Conservation (phyloP, 2,329 filamentous ascomycete genomes). For the Capronia coronata region DNA sequence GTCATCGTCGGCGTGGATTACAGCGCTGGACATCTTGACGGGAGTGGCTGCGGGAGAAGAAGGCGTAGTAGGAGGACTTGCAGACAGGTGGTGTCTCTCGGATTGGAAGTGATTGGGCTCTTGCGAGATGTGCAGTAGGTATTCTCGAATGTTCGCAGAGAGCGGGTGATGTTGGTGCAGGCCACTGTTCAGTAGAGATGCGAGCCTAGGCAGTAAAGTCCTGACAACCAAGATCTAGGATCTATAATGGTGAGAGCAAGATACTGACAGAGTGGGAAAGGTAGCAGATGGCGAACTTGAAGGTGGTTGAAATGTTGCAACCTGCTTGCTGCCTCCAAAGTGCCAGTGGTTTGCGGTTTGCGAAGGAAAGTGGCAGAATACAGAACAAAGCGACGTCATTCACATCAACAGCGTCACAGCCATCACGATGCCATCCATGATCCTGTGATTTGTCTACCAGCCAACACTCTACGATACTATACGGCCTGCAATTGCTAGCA, state of each 20-base stretch:
- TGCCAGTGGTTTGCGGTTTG: too few species aligned
- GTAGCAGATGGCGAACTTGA: not conserved
- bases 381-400: not conserved
- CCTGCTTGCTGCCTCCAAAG: not conserved
- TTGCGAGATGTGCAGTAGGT: not conserved
- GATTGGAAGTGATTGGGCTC: not conserved
- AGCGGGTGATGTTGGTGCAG: not conserved
- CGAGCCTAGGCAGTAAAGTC: not conserved
- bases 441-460: too few species aligned
- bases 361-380: not conserved
- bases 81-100: not conserved
- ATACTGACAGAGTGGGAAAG: not conserved
- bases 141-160: constrained; percentile 1
- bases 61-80: not conserved
- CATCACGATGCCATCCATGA: too few species aligned
- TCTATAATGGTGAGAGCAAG: not conserved
- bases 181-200: not conserved
- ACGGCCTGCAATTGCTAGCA: too few species aligned
- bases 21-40: constrained; percentile 34
- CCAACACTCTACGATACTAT: too few species aligned
- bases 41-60: not conserved
- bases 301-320: not conserved
- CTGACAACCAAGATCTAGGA: not conserved
- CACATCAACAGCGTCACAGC: not conserved
- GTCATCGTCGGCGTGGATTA: constrained; percentile 54